Evolutionary conservation across 139 green algal species (phyloP), one percentile per base, ranked within the genome.

Genomic region (Gonium pectorale): DNA sequence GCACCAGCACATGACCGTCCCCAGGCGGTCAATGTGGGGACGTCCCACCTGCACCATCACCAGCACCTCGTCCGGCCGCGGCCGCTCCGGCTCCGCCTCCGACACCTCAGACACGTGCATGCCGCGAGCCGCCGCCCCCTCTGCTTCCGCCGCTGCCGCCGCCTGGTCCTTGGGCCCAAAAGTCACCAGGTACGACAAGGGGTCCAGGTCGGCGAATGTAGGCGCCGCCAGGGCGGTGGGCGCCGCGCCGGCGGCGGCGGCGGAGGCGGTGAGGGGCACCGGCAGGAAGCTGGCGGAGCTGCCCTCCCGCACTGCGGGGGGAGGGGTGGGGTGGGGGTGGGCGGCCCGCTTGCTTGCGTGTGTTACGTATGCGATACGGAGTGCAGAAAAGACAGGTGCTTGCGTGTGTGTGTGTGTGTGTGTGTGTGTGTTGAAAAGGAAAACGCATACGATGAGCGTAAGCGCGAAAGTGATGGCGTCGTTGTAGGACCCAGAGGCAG

Each of bases 21-120:
- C n/a, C n/a, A n/a, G n/a, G n/a, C n/a, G n/a, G n/a, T n/a, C n/a
- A n/a, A n/a, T n/a, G n/a, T n/a, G n/a, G n/a, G n/a, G n/a, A n/a
- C n/a, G n/a, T n/a, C 70, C n/a, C 41, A 92, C 82, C 70, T 92
- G 89, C 54, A 92, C 37, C 78, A 89, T 86, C 0, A 92, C 59
- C 49, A 92, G 26, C 31, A 88, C 81, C 54, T 87, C 49, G 15
- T 75, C 68, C 37, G 86, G 69, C 37, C 33, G 31, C 4, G 86
- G 89, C 31, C 31, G 40, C 7, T 67, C 24, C 44, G 81, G 70
- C 83, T 92, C 89, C 59, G 51, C 38, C 70, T 92, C 89, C 3
- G 8, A 31, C 46, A 86, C 77, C 62, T 73, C 43, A 9, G 31
- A 59, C 60, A 83, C 43, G n/a, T 70, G 27, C 77, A 83, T 82